A percentile compares a stretch with the other conserved stretches of the same genome.
These are phyloP conservation scores for Sorghum bicolor DNA, from an alignment of 176 grass and related monocot species.

Conservation along the genomic window Sorghum_bicolor_NCBIv3 NC_012873.2:56631001-56631500, in stretches of 20 bases:
- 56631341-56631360: background rate
- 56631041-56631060: too few relatives aligned
- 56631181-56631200: background rate
- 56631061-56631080: too few relatives aligned
- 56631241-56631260: background rate
- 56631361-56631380: background rate
- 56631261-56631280: background rate
- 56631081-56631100: too few relatives aligned
- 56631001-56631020: too few relatives aligned
- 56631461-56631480: constrained; percentile 3
- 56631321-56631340: background rate
- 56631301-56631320: background rate
- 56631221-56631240: background rate
- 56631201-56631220: background rate
- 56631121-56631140: too few relatives aligned
- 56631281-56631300: background rate
- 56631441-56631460: constrained; percentile 54
- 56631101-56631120: too few relatives aligned
- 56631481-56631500: background rate
- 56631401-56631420: constrained; percentile 93
- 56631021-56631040: too few relatives aligned
- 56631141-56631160: background rate
- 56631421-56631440: constrained; percentile 68
- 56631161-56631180: background rate
- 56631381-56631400: background rate